phyloP scores from a whole-genome alignment of 768 basidiomycete genomes.

The Dioszegia crocea region DNA sequence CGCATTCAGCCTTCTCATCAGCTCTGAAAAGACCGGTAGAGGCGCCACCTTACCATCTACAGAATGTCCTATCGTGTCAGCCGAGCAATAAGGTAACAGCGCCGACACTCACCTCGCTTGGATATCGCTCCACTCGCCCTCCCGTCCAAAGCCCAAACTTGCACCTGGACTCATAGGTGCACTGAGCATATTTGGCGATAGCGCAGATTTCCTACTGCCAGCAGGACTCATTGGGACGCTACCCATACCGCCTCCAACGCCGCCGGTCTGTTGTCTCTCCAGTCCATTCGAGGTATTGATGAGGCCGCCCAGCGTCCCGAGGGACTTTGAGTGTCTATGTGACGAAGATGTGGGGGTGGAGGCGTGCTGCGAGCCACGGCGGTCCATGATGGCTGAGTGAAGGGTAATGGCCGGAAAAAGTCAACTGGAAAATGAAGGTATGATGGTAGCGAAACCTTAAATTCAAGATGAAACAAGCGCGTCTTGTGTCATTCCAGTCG shows the following conservation, averaged over 20 bases:
- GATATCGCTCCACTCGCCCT: slow-evolving; percentile 27
- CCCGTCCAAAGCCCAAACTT: slow-evolving; percentile 12
- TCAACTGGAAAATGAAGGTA: not conserved
- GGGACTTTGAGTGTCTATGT: slow-evolving; percentile 2
- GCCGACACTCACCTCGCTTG: slow-evolving; percentile 22
- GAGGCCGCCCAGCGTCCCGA: not conserved
- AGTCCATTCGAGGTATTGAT: not conserved
- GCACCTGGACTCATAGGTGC: slow-evolving; percentile 23
- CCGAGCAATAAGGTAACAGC: not conserved
- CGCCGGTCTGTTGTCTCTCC: slow-evolving; percentile 6
- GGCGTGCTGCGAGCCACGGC: slow-evolving; percentile 6
- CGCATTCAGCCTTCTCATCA: slow-evolving; percentile 74
- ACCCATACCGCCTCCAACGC: not conserved
- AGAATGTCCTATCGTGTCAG: slow-evolving; percentile 41
- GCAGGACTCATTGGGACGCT: slow-evolving; percentile 16
- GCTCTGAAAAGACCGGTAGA: not conserved
- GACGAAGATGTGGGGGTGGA: not conserved
- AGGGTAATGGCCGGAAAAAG: no score
- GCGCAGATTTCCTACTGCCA: slow-evolving; percentile 1
- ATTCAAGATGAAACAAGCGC: slow-evolving; percentile 9
- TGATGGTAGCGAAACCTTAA: not conserved
- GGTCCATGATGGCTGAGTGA: slow-evolving; percentile 5
- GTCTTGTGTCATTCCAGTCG: not conserved
- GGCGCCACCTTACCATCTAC: slow-evolving; percentile 36
- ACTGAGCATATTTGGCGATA: slow-evolving; percentile 1